A percentile compares a stretch with the other conserved stretches of the same genome.
Conservation (phyloP, 495 filamentous ascomycete genomes). For the Chlorociboria aeruginascens region DNA sequence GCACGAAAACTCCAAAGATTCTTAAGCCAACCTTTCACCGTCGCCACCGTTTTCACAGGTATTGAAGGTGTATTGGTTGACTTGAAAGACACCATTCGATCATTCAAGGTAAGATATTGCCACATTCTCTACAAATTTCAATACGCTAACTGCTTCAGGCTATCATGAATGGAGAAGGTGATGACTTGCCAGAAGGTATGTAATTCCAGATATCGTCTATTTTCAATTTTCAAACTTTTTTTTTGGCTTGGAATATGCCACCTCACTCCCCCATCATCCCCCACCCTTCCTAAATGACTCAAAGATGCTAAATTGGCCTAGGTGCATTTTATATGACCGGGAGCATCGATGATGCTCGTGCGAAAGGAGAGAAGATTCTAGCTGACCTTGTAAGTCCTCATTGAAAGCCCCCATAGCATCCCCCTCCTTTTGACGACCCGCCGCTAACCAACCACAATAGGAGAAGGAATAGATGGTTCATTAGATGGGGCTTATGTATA, state of each 20-base stretch:
- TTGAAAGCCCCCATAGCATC: too few relatives aligned
- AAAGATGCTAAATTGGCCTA: not conserved
- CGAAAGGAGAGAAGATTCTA: slow-evolving; percentile 98
- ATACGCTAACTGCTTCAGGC: slow-evolving; percentile 21
- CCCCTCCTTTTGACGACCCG: too few relatives aligned
- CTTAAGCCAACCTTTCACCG: slow-evolving; percentile 97
- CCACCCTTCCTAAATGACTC: not conserved
- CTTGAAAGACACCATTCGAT: slow-evolving; percentile 93
- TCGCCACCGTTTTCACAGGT: slow-evolving; percentile 92
- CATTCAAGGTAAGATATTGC: slow-evolving; percentile 57
- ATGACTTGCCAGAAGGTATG: slow-evolving; percentile 89
- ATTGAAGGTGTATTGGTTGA: slow-evolving; percentile 74
- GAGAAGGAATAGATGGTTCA: too few relatives aligned
- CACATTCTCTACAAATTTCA: too few relatives aligned
- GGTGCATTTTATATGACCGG: slow-evolving; percentile 48
- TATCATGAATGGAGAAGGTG: slow-evolving; percentile 89
- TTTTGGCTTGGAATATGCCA: not conserved
- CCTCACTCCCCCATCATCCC: slow-evolving; percentile 64
- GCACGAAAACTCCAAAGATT: slow-evolving; percentile 99
- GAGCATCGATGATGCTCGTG: slow-evolving; percentile 78
- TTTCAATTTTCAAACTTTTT: slow-evolving; percentile 19
- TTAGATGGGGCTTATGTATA: too few relatives aligned
- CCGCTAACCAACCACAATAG: too few relatives aligned
- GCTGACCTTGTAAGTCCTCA: slow-evolving; percentile 51
- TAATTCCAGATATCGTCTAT: slow-evolving; percentile 79